phyloP scores from a whole-genome alignment of 163 green algal genomes.

The Trebouxia gelatinosa region DNA sequence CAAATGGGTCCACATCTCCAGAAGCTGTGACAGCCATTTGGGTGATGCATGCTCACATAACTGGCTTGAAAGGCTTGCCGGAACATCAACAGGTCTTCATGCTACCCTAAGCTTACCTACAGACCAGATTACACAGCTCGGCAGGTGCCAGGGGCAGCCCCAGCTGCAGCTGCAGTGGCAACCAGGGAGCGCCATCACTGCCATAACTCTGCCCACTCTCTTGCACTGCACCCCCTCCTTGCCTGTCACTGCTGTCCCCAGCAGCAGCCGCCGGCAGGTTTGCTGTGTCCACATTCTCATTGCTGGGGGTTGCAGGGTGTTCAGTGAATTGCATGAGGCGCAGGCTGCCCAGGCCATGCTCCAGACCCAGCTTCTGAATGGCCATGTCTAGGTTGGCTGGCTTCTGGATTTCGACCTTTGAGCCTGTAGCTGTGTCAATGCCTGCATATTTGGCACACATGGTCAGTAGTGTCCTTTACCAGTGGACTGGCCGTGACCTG shows the following conservation, averaged over 20 bases:
- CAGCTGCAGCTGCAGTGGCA: slow-evolving; percentile 66
- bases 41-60: too few species aligned
- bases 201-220: too few species aligned
- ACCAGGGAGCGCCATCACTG: slow-evolving; percentile 43
- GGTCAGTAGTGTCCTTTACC: too few species aligned
- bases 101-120: slow-evolving; percentile 38
- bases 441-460: slow-evolving; percentile 47
- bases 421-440: slow-evolving; percentile 9
- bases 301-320: neutral
- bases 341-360: slow-evolving; percentile 52
- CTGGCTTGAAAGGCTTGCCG: too few species aligned
- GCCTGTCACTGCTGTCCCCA: neutral
- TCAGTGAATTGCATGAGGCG: slow-evolving; percentile 45
- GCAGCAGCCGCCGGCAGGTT: neutral
- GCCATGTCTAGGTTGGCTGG: slow-evolving; percentile 38
- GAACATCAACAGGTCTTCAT: too few species aligned
- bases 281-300: neutral
- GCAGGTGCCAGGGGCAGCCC: slow-evolving; percentile 71
- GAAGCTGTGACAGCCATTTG: too few species aligned
- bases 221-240: neutral
- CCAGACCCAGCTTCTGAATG: slow-evolving; percentile 57
- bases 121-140: slow-evolving; percentile 69
- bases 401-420: slow-evolving; percentile 26
- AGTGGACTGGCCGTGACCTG: too few species aligned
- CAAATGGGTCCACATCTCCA: too few species aligned